Conservation (phyloP, 2,329 filamentous ascomycete species). For the Colletotrichum trifolii region DNA sequence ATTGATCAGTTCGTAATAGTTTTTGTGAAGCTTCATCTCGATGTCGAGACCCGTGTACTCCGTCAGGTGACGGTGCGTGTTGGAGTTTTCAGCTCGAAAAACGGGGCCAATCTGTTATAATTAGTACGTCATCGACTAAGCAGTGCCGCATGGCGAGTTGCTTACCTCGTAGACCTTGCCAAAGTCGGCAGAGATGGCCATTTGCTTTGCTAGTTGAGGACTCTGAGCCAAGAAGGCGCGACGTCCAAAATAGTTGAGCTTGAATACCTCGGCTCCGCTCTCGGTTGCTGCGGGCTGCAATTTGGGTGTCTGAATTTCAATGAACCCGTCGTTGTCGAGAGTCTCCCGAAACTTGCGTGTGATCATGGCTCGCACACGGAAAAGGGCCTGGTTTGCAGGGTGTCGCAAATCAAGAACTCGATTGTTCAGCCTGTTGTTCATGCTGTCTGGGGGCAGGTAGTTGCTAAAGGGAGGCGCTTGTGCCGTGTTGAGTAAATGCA, state of each 20-base stretch:
- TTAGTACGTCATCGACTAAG: not conserved
- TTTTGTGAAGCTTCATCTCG: conserved; percentile 89
- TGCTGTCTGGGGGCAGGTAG: conserved; percentile 50
- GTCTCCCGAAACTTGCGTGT: conserved; percentile 82
- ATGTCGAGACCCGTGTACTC: conserved; percentile 94
- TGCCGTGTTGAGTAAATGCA: conserved; percentile 63
- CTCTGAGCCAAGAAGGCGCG: conserved; percentile 91
- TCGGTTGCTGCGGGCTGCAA: conserved; percentile 91
- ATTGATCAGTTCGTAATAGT: conserved; percentile 88
- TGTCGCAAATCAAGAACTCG: conserved; percentile 87
- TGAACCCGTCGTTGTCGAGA: conserved; percentile 80
- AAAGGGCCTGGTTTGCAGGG: conserved; percentile 87
- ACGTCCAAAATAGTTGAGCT: conserved; percentile 90
- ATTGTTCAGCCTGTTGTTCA: conserved; percentile 42
- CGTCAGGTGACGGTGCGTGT: conserved; percentile 92
- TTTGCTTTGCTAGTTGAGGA: conserved; percentile 92
- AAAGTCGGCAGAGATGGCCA: conserved; percentile 91
- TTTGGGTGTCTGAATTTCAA: conserved; percentile 95
- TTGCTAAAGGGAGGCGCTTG: conserved; percentile 63
- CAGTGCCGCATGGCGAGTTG: not conserved
- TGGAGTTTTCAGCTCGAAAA: conserved; percentile 94
- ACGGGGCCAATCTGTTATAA: conserved; percentile 75
- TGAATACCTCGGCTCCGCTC: conserved; percentile 91
- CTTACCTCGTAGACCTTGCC: conserved; percentile 82
- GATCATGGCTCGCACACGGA: conserved; percentile 85